Conservation (phyloP, 2,329 filamentous ascomycete genomes). For the Diaporthe ilicicola region DNA sequence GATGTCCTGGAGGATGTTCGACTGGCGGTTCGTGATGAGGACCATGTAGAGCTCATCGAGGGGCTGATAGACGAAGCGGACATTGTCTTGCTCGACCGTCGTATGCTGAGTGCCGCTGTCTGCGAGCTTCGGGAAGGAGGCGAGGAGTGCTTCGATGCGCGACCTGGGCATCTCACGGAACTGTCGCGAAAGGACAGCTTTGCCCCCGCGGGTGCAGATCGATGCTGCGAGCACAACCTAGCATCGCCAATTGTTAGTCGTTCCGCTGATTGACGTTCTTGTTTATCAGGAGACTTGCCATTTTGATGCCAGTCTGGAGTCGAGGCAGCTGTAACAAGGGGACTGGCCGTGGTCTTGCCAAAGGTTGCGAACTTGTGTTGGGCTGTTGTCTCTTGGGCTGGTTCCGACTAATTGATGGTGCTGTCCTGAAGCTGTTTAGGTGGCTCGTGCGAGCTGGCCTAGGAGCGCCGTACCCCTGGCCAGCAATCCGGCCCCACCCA, state of each 20-base stretch:
- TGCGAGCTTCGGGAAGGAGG: constrained; percentile 96
- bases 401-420: constrained; percentile 31
- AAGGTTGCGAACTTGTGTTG: constrained; percentile 15
- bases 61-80: constrained; percentile 98
- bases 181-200: constrained; percentile 96
- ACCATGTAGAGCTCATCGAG: constrained; percentile 99
- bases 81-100: constrained; percentile 98
- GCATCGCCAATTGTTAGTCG: constrained; percentile 29
- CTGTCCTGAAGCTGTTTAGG: constrained; percentile 26
- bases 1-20: constrained; percentile 99
- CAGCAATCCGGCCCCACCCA: neutral
- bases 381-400: neutral
- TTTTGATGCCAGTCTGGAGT: constrained; percentile 41
- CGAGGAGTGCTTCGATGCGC: constrained; percentile 93
- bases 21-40: constrained; percentile 98
- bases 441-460: constrained; percentile 22
- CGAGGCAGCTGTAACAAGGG: constrained; percentile 16
- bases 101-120: constrained; percentile 97
- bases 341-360: constrained; percentile 32
- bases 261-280: neutral
- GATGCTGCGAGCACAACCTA: constrained; percentile 98
- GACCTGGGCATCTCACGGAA: constrained; percentile 98
- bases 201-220: constrained; percentile 97
- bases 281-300: constrained; percentile 44
- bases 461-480: neutral